Conservation (phyloP, 345 rosid species). For the Gossypium australe region DNA sequence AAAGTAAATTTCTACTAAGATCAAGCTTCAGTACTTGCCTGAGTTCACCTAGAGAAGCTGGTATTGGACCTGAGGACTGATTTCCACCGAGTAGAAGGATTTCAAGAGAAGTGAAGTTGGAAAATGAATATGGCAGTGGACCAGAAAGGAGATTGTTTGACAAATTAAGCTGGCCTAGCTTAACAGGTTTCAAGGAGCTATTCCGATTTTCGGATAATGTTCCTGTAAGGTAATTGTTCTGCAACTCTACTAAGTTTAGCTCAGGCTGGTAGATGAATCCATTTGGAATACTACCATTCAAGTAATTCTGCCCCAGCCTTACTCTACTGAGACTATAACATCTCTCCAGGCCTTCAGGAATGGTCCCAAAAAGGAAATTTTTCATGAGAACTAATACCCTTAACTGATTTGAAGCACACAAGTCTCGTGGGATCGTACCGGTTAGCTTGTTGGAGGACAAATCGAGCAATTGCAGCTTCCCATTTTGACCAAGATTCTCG, state of each 20-base stretch:
- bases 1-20: slow-evolving; percentile 44
- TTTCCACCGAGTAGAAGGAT: slow-evolving; percentile 50
- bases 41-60: slow-evolving; percentile 40
- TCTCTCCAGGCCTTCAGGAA: slow-evolving; percentile 52
- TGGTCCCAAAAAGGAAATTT: slow-evolving; percentile 58
- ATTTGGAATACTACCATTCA: slow-evolving; percentile 52
- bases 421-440: slow-evolving; percentile 43
- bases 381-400: slow-evolving; percentile 38
- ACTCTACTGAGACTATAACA: slow-evolving; percentile 48
- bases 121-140: slow-evolving; percentile 43
- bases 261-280: slow-evolving; percentile 61
- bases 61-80: slow-evolving; percentile 45
- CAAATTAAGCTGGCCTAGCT: slow-evolving; percentile 49
- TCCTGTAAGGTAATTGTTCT: slow-evolving; percentile 53
- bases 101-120: slow-evolving; percentile 49
- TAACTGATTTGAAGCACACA: slow-evolving; percentile 45
- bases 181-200: slow-evolving; percentile 24
- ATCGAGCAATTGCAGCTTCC: slow-evolving; percentile 47
- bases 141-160: slow-evolving; percentile 53
- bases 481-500: slow-evolving; percentile 45
- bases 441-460: slow-evolving; percentile 73
- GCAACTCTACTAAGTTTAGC: slow-evolving; percentile 49
- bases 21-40: slow-evolving; percentile 44
- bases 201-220: slow-evolving; percentile 32
- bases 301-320: slow-evolving; percentile 60